phyloP scores from a whole-genome alignment of 345 rosid genomes.

The Chamaenerion angustifolium region DNA sequence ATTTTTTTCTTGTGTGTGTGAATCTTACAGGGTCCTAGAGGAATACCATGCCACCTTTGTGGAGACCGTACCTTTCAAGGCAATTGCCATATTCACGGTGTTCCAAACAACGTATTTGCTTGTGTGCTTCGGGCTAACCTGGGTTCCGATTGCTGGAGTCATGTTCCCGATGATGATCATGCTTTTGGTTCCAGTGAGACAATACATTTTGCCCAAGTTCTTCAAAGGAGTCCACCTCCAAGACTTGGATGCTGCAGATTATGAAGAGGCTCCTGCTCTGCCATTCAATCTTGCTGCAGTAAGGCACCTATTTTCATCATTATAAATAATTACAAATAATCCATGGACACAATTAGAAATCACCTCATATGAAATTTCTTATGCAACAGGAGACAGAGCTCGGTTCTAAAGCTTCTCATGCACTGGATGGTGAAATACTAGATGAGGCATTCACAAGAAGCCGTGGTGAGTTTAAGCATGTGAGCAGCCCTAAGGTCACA shows the following conservation, averaged over 20 bases:
- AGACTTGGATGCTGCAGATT: conserved; percentile 92
- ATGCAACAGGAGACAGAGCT: conserved; percentile 36
- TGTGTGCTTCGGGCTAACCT: conserved; percentile 83
- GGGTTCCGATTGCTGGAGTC: conserved; percentile 90
- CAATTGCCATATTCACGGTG: conserved; percentile 60
- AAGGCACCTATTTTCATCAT: conserved; percentile 8
- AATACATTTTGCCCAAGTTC: conserved; percentile 71
- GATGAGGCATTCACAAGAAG: conserved; percentile 85
- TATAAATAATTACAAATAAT: too few species aligned
- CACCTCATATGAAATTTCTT: not conserved
- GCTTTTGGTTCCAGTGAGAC: conserved; percentile 83
- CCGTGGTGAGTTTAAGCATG: conserved; percentile 81
- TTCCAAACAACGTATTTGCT: conserved; percentile 74
- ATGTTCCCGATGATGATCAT: conserved; percentile 91
- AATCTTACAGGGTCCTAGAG: conserved; percentile 58
- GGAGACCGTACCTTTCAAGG: conserved; percentile 86
- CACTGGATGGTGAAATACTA: conserved; percentile 58
- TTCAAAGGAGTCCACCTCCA: conserved; percentile 81
- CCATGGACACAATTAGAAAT: not conserved
- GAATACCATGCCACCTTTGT: conserved; percentile 71
- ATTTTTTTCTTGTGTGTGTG: not conserved
- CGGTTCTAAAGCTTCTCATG: conserved; percentile 38
- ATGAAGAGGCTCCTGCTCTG: conserved; percentile 87
- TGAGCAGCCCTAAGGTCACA: conserved; percentile 56
- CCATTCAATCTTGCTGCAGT: conserved; percentile 56